Evolutionary conservation across 2,329 filamentous ascomycete genomes (phyloP).

Genomic region (Fusarium luffae): DNA sequence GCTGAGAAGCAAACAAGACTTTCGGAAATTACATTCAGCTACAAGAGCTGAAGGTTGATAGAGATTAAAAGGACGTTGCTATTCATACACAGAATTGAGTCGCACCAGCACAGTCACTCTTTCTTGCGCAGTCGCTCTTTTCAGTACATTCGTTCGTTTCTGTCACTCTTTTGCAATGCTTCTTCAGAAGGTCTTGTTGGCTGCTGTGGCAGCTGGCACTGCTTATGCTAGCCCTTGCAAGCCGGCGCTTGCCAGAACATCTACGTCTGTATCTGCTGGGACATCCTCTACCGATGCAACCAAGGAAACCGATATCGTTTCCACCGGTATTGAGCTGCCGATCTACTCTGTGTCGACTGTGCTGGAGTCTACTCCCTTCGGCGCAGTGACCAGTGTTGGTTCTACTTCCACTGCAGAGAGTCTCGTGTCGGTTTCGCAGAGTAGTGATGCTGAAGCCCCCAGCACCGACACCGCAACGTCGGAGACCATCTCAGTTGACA

Average conservation of each 20-base stretch:
- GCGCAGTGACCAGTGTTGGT: neutral
- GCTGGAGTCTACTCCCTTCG: no score
- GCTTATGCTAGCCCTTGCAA: neutral
- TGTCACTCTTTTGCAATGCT: neutral
- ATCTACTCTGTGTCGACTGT: neutral
- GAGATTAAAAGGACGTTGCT: no score
- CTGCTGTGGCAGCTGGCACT: neutral
- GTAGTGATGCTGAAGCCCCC: no score
- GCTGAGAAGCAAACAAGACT: neutral
- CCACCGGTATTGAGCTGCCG: no score
- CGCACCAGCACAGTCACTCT: neutral
- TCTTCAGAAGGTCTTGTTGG: neutral
- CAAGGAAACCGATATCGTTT: no score
- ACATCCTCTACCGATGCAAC: fast-evolving
- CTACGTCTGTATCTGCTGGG: neutral
- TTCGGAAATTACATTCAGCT: neutral
- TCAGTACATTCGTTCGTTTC: neutral
- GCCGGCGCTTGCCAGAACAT: neutral
- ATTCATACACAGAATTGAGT: no score
- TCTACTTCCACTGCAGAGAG: neutral
- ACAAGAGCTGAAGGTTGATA: no score
- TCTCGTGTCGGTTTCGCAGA: neutral
- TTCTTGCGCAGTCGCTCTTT: neutral
- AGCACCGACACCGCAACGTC: no score
- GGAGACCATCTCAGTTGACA: fast-evolving